A percentile compares a stretch with the other conserved stretches of the same genome.
Evolutionary conservation across 1,284 basidiomycete genomes (phyloP).

Genomic region (Prillingera fragicola): DNA sequence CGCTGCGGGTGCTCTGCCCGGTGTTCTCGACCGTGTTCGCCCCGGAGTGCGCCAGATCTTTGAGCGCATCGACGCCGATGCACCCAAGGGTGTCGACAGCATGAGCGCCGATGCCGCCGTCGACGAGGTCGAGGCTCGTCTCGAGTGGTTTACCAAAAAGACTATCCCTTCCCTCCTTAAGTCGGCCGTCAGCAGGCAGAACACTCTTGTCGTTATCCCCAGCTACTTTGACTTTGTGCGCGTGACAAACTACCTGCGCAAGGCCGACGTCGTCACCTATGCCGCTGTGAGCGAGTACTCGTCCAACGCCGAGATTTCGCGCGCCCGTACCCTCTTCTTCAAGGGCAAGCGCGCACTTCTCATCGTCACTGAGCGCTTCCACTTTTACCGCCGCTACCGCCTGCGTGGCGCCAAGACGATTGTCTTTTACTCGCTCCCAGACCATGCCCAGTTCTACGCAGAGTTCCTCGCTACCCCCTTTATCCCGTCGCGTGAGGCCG

Average conservation of each 20-base stretch:
- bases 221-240: slow-evolving; percentile 97
- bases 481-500: slow-evolving; percentile 52
- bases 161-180: slow-evolving; percentile 74
- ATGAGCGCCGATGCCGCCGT: slow-evolving; percentile 53
- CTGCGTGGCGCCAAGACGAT: slow-evolving; percentile 85
- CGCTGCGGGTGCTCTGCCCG: slow-evolving; percentile 55
- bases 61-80: slow-evolving; percentile 38
- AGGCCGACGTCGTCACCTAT: slow-evolving; percentile 63
- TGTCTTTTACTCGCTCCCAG: slow-evolving; percentile 86
- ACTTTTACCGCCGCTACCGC: slow-evolving; percentile 92
- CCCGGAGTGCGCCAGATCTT: slow-evolving; percentile 71
- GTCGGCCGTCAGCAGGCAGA: slow-evolving; percentile 83
- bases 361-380: slow-evolving; percentile 90
- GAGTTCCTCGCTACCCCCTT: slow-evolving; percentile 85
- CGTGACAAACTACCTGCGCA: slow-evolving; percentile 78
- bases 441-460: slow-evolving; percentile 84
- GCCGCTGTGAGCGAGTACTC: slow-evolving; percentile 93
- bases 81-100: slow-evolving; percentile 39
- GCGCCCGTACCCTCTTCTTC: slow-evolving; percentile 90
- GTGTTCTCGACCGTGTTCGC: slow-evolving; percentile 61
- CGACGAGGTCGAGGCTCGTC: slow-evolving; percentile 80
- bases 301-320: slow-evolving; percentile 83
- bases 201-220: slow-evolving; percentile 83
- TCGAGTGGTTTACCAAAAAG: slow-evolving; percentile 82
- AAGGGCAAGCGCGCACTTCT: slow-evolving; percentile 78